Evolutionary conservation across 805 yeast species (phyloP), one percentile per base, ranked within the genome.

Genomic region (Kodamaea restingae): DNA sequence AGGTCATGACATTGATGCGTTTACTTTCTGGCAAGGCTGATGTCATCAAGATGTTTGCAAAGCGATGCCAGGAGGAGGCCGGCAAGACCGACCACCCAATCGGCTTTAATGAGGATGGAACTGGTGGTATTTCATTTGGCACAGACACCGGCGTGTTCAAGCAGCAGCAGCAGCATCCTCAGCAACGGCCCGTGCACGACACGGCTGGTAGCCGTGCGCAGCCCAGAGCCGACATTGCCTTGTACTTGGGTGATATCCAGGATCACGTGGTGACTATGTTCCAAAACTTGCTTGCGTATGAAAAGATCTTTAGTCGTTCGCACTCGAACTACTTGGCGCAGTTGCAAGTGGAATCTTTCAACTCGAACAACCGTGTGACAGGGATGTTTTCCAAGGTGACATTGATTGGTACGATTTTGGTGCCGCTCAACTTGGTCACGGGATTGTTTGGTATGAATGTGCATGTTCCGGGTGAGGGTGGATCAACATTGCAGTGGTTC

Each of bases 41-140:
- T 18, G 61, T 56, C 25, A 56, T 56, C 36, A 46, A 51, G 35
- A 56, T 56, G 60, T 56, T 56, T 37, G 60, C 60, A 24, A 56
- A 56, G 39, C 35, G 61, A 32, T 54, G 61, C 20, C 58, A 55
- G 22, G 61, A 56, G 35, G 60, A 56, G 26, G 57, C 54, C 1
- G 41, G 42, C 10, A 14, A 12, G 17, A 28, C 39, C n/a, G 27
- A 39, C 41, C 36, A 36, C 20, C 46, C 57, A 2, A 41, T 47
- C 6, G 46, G 33, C n/a, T 48, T 15, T 41, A 44, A 38, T 11
- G 43, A 34, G n/a, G 47, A 40, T 11, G 45, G 42, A 9, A 38
- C 38, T 4, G 44, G 44, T 8, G 69, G 68, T 5, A 60, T 58
- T 29, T 53, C 60, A 18, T 64, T 63, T 44, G 70, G 67, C 4